Percentiles rank a stretch among this genome's conserved stretches.
phyloP scores from a whole-genome alignment of 2,329 filamentous ascomycete species.

The Penicillium sp. region DNA sequence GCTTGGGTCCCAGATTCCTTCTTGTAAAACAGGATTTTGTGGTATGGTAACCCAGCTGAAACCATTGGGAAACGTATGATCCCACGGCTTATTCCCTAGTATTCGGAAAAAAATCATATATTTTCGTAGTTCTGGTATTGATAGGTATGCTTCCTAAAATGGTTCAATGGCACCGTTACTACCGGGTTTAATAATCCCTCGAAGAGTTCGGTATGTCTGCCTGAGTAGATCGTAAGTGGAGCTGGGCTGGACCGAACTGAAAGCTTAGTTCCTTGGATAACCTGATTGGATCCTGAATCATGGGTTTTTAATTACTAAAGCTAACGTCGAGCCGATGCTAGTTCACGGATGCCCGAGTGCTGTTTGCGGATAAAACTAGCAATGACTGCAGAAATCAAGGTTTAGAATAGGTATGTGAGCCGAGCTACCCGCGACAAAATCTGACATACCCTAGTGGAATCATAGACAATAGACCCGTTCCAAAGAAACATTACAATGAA shows the following conservation, averaged over 20 bases:
- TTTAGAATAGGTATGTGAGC: neutral
- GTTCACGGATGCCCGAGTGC: constrained; percentile 5
- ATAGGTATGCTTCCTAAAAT: neutral
- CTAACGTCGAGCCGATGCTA: constrained; percentile 7
- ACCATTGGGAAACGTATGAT: neutral
- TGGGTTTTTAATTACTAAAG: neutral
- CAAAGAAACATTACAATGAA: neutral
- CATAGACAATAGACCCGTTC: neutral
- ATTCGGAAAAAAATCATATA: neutral
- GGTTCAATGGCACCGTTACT: constrained; percentile 24
- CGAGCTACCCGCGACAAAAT: neutral
- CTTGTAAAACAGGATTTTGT: neutral
- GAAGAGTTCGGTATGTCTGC: constrained; percentile 2
- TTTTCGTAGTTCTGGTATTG: constrained; percentile 12
- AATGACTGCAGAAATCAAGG: neutral
- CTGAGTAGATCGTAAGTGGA: neutral
- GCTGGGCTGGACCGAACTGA: neutral
- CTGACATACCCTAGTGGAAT: neutral
- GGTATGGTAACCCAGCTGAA: neutral
- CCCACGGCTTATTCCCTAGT: neutral
- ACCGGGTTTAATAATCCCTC: neutral
- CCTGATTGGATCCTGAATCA: neutral
- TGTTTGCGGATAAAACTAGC: constrained; percentile 19
- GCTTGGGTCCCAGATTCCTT: constrained; percentile 11
- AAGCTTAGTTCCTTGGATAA: neutral